Evolutionary conservation across 176 grass and related monocot species (phyloP).

Genomic region (Oryza meridionalis): DNA sequence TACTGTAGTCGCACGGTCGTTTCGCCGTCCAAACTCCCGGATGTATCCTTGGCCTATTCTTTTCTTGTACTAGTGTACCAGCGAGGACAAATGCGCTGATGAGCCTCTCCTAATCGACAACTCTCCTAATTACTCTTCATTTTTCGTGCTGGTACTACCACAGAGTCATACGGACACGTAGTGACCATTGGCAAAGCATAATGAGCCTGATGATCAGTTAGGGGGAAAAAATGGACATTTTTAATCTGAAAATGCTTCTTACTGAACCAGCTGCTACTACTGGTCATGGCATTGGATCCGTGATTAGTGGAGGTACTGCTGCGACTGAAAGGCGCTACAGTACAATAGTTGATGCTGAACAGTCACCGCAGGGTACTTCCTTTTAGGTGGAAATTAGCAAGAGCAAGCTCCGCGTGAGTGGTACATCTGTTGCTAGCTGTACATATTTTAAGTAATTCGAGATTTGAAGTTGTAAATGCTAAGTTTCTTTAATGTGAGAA

Average conservation of each 20-base stretch:
- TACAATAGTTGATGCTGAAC: background rate
- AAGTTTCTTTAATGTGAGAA: too few species aligned
- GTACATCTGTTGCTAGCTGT: too few species aligned
- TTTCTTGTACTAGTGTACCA: background rate
- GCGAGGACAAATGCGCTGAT: background rate
- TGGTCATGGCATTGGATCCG: background rate
- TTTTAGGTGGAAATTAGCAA: background rate
- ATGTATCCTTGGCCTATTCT: background rate
- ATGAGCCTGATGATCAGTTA: background rate
- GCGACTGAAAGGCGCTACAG: background rate
- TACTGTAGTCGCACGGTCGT: background rate
- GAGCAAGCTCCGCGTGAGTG: background rate
- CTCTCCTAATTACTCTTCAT: background rate
- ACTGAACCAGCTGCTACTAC: background rate
- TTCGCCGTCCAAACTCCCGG: slow-evolving; percentile 8
- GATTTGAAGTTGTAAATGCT: too few species aligned
- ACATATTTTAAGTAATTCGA: too few species aligned
- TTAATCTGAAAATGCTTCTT: background rate
- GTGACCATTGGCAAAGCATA: background rate
- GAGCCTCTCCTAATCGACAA: background rate
- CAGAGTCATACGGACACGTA: too few species aligned
- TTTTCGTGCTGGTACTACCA: background rate
- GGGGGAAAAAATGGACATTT: background rate
- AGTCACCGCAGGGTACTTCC: background rate
- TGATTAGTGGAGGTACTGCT: background rate